Base-by-base conservation (phyloP, 805 yeast species). In the Babjeviella inositovora region DNA sequence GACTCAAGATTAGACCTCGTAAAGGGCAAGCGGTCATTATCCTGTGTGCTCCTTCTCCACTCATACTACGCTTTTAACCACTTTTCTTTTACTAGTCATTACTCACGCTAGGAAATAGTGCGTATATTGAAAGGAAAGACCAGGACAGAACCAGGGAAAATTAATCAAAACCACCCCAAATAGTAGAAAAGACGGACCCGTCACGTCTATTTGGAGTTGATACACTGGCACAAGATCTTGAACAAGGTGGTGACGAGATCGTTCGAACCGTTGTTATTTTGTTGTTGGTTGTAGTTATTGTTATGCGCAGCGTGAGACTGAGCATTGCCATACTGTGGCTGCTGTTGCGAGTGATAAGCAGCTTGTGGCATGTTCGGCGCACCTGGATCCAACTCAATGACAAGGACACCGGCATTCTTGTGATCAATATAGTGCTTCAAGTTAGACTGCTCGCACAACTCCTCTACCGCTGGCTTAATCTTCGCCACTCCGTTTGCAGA, bases 391-490 rank as follows among this genome's bases (percentile, higher is more conserved):
- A 81, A 57, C 33, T 75, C 75, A 26, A 85, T 68, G 7, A 77
- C 57, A 29, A 85, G 43, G 3, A 85, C 93, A 15, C 97, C 97
- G 3, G 76, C 31, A 43, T 87, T 87, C 25, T 74, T 62, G 2
- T 57, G 55, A 35, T 84, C 87, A 17, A 76, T 56, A 34, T 66
- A 56, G 32, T 64, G 66, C 14, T 47, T 61, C 32, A 85, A 58
- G 13, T 66, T 52, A 20, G 74, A 66, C 34, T 80, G 76, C 16
- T 50, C 40, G 46, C 95, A 82, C 39, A 81, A 48, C 23, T 67
- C 62, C 39, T 81, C 90, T 11, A 84, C 69, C 0, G 95, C 95
- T 2, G 96, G 96, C 45, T 75, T 79, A 35, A 87, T 49, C 45
- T 84, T 85, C 19, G 94, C 85, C 24, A 81, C 65, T 8, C 92